Evolutionary conservation across 176 grass and related monocot species (phyloP), one percentile per base, ranked within the genome.

Genomic region (Triticum timopheevii): DNA sequence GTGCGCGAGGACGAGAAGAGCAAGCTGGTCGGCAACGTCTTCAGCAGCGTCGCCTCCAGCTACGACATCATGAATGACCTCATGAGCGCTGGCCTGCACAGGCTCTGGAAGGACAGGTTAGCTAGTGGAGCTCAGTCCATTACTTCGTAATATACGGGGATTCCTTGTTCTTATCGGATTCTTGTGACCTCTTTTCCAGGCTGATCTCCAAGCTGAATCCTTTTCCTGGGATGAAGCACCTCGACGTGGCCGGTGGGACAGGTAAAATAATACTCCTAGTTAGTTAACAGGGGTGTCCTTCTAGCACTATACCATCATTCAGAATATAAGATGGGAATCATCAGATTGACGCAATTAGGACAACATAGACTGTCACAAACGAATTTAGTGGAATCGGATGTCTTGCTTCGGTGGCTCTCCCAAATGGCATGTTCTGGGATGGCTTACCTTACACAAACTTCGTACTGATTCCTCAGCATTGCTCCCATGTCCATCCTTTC

Each of bases 51-150:
- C 73, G 93, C 93, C 23, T 95, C 96, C 45, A 98, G 82, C 59
- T 95, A 98, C 67, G 96, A 95, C 83, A 74, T 98, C 70, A 98
- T 98, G 96, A 98, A 98, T 80, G 93, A 94, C 89, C 81, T 98
- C 44, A 98, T 94, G 96, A 95, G 96, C 75, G 86, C 73, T 38
- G 96, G 92, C 19, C 77, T 98, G 76, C 96, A 98, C 77, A 89
- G 96, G 64, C 56, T 94, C 81, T 98, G 96, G 96, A 98, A 98
- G 79, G 96, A 98, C 76, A 92, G 88, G 95, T 97, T 61, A 0
- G 3, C 11, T 10, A n/a, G 3, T 9, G 19, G 56, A 50, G 44
- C 61, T 27, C 38, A 61, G 0, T 50, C 3, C 13, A 34, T n/a
- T 72, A 6, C 16, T 22, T 19, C 6, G 17, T 38, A 68, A 25